phyloP scores from a whole-genome alignment of 257 asterid genomes.

The Capsicum pubescens region DNA sequence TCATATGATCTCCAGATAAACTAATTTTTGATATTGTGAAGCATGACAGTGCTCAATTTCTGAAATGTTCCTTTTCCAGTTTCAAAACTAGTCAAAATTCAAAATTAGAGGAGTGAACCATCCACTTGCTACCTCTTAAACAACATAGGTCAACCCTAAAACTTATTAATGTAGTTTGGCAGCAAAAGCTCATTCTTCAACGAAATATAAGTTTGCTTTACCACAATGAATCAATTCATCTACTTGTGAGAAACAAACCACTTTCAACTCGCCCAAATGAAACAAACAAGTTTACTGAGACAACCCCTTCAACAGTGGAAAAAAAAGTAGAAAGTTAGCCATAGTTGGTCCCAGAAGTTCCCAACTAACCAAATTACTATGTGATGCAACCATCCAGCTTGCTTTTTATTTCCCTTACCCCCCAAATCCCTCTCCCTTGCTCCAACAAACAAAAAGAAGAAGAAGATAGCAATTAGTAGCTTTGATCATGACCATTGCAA shows the following conservation, averaged over 20 bases:
- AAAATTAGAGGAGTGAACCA: slow-evolving; percentile 4
- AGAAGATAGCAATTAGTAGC: not conserved
- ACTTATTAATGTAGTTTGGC: slow-evolving; percentile 4
- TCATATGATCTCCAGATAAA: slow-evolving; percentile 11
- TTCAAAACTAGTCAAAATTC: slow-evolving; percentile 14
- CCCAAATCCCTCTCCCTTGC: not conserved
- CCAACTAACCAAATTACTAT: not conserved
- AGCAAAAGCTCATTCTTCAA: not conserved
- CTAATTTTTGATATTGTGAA: not conserved
- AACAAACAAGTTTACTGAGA: not conserved
- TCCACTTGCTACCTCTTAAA: not conserved
- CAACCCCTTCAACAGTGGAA: slow-evolving; percentile 12
- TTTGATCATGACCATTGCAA: not conserved
- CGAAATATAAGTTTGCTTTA: not conserved
- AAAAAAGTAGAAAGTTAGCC: not conserved
- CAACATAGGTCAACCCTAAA: not conserved
- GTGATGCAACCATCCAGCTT: not conserved
- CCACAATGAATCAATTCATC: not conserved
- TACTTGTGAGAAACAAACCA: not conserved
- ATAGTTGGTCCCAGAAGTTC: slow-evolving; percentile 10
- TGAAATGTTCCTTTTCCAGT: not conserved
- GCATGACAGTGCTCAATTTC: slow-evolving; percentile 10
- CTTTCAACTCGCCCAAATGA: slow-evolving; percentile 17
- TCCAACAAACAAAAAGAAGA: not conserved
- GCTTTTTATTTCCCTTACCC: not conserved